Conservation (phyloP, 352 stramenopile species). For the Phytopythium ostracodes region DNA sequence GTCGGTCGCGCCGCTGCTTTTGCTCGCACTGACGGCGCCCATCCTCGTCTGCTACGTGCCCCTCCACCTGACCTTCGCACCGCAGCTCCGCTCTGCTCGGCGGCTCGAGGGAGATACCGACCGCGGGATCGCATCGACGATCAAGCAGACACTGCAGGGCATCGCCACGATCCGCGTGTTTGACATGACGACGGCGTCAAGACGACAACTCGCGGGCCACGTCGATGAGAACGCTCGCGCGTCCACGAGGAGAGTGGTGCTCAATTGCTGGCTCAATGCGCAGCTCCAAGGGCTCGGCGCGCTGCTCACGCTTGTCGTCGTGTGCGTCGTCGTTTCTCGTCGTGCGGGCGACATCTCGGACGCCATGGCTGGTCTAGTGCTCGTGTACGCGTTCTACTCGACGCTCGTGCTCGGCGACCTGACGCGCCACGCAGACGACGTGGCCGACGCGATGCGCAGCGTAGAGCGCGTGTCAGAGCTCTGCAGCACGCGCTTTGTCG, state of each 20-base stretch:
- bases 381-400: constrained; percentile 92
- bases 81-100: constrained; percentile 66
- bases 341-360: constrained; percentile 38
- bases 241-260: constrained; percentile 88
- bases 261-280: constrained; percentile 96
- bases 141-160: constrained; percentile 88
- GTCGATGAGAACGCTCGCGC: constrained; percentile 76
- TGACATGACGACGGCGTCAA: constrained; percentile 36
- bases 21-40: constrained; percentile 47
- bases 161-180: constrained; percentile 72
- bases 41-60: constrained; percentile 59
- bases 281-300: constrained; percentile 86
- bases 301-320: constrained; percentile 88
- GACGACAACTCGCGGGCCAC: constrained; percentile 26
- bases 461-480: constrained; percentile 83
- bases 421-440: constrained; percentile 91
- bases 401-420: constrained; percentile 95
- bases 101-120: constrained; percentile 57
- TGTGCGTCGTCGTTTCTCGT: constrained; percentile 84
- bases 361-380: constrained; percentile 88
- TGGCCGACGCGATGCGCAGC: constrained; percentile 94
- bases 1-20: constrained; percentile 34
- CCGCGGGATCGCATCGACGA: constrained; percentile 90
- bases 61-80: constrained; percentile 64
- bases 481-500: constrained; percentile 17